Evolutionary conservation across 768 basidiomycete genomes (phyloP), one percentile per base, ranked within the genome.

Genomic region (Lepiota venenata): DNA sequence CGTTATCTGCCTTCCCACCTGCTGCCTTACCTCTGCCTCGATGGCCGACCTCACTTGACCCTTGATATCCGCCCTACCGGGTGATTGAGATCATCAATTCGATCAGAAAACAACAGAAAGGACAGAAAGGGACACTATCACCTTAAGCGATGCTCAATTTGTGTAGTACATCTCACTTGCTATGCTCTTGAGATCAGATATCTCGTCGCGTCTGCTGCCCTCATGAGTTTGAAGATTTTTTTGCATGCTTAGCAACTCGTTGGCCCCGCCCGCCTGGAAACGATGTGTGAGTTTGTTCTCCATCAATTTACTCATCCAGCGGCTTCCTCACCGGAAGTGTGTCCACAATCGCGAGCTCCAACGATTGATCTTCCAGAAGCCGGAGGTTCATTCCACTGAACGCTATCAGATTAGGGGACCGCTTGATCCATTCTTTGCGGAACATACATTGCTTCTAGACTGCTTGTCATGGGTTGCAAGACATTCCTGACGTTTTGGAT

Each of bases 1-100:
- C 52, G 55, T 59, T 37, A 84, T 76, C 58, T 83, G 81, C 37
- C 56, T 60, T 20, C 75, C 68, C n/a, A 84, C 76, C 57, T 82
- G 69, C 43, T 69, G 66, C 50, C 66, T 67, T 36, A 77, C 76
- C 59, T 82, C 77, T n/a, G 56, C 55, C 14, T 57, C 61, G 14
- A 83, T 65, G 53, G 79, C 78, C 7, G 57, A 62, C 48, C 61
- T 61, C 22, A 83, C 74, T 49, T 74, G 64, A 22, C 70, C 67
- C 36, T 68, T 65, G 43, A 80, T 71, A 29, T 68, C 61, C 41
- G 61, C 61, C n/a, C 75, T 74, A 47, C 15, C 8, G 32, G 32
- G 42, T 20, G 22, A 25, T 37, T 4, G 44, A 10, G 9, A 48
- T 10, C 6, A 37, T 49, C 7, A 32, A 40, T 41, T 35, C 52